Percentiles rank a stretch among this genome's conserved stretches.
Conservation (phyloP, 2,329 filamentous ascomycete species). For the Claviceps monticola region DNA sequence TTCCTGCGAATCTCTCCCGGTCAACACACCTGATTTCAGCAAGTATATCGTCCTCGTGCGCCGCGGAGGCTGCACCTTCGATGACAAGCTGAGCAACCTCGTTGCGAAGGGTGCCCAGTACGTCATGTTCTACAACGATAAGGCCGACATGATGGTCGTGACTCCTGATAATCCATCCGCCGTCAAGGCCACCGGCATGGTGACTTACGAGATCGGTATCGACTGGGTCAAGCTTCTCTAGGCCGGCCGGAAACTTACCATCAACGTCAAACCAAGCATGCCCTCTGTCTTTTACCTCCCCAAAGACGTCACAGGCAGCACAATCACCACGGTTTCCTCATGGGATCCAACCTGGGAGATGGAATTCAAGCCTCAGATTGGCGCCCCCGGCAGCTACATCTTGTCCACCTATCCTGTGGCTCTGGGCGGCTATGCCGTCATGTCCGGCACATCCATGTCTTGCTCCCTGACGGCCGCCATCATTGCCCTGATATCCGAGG, state of each 20-base stretch:
- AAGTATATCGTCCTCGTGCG: constrained; percentile 39
- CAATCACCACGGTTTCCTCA: constrained; percentile 35
- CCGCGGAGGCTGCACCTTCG: constrained; percentile 12
- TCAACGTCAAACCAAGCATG: not conserved
- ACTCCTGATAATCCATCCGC: constrained; percentile 15
- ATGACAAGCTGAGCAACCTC: not conserved
- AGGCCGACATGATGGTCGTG: constrained; percentile 14
- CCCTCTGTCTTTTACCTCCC: constrained; percentile 3
- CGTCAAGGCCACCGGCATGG: constrained; percentile 14
- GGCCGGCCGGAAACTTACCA: constrained; percentile 21
- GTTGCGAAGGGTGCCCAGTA: constrained; percentile 39
- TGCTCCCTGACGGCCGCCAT: constrained; percentile 40
- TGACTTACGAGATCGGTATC: constrained; percentile 30
- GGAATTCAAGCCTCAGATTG: constrained; percentile 39
- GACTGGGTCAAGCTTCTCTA: constrained; percentile 25
- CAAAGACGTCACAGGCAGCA: constrained; percentile 27
- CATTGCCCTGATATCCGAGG: constrained; percentile 37
- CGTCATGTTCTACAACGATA: constrained; percentile 47
- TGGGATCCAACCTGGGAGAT: constrained; percentile 49
- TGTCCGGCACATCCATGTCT: constrained; percentile 47
- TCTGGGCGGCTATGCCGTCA: constrained; percentile 33
- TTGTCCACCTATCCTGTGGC: constrained; percentile 38
- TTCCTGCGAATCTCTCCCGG: constrained; percentile 22
- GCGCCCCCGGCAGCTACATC: constrained; percentile 40
- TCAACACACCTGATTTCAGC: constrained; percentile 35